Evolutionary conservation across 2,329 filamentous ascomycete genomes (phyloP).

Genomic region (Pseudofabraea citricarpa): DNA sequence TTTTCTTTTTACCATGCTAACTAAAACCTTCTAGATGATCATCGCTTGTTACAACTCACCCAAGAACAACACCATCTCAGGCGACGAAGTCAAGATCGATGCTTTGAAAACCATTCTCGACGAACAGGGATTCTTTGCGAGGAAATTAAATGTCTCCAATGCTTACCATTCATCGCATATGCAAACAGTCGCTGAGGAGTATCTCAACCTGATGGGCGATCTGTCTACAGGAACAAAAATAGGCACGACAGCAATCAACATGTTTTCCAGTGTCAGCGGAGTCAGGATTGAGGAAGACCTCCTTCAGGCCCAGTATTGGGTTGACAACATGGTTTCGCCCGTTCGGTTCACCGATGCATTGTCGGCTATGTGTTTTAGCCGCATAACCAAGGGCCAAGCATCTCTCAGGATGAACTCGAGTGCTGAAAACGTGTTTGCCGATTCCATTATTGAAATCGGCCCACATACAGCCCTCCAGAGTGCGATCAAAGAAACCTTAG

Average conservation of each 20-base stretch:
- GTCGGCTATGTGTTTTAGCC: background rate
- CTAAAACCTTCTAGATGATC: no score
- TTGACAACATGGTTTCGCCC: constrained; percentile 35
- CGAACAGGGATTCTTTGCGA: constrained; percentile 5
- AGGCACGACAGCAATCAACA: background rate
- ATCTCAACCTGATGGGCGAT: constrained; percentile 2
- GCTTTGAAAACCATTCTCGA: background rate
- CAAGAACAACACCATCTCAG: constrained; percentile 15
- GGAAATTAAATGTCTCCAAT: constrained; percentile 13
- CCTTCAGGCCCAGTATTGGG: constrained; percentile 33
- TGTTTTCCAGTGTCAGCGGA: background rate
- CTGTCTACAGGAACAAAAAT: background rate
- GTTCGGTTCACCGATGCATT: constrained; percentile 32
- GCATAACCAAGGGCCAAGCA: background rate
- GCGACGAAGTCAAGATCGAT: constrained; percentile 9
- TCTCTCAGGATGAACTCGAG: no score
- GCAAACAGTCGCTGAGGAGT: constrained; percentile 18
- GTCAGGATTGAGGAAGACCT: background rate
- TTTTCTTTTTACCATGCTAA: no score
- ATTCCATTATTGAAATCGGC: constrained; percentile 22
- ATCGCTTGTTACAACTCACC: no score
- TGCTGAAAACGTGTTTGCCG: background rate
- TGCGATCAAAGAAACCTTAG: constrained; percentile 14
- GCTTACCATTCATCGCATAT: constrained; percentile 26
- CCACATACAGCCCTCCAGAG: constrained; percentile 27